Conservation (phyloP, 495 filamentous ascomycete genomes). For the Hypoxylon lienhwacheense region DNA sequence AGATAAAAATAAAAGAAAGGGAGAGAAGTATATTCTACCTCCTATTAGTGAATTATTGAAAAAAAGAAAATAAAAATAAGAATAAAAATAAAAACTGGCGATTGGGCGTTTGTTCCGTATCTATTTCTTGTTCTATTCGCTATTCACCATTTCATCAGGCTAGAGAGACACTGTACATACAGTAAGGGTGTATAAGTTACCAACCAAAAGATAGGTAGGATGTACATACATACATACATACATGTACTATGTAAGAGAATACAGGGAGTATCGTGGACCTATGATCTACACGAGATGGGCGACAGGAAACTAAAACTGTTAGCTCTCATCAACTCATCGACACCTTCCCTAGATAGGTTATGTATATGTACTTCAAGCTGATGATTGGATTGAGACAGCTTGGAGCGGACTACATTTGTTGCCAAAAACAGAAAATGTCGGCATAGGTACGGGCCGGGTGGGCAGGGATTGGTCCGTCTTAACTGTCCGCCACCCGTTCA, state of each 20-base stretch:
- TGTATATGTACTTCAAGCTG: too few species aligned
- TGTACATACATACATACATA: too few species aligned
- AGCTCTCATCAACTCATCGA: conserved; percentile 10
- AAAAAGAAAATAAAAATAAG: not conserved
- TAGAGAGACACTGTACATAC: not conserved
- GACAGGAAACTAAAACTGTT: conserved; percentile 18
- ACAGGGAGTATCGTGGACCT: conserved; percentile 30
- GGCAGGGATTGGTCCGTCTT: not conserved
- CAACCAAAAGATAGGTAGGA: conserved; percentile 25
- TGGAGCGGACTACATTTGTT: conserved; percentile 24
- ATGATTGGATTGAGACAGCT: conserved; percentile 6
- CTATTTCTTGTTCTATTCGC: conserved; percentile 1
- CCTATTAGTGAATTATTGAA: too few species aligned
- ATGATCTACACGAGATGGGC: conserved; percentile 28
- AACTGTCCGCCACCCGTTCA: not conserved
- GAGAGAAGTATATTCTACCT: too few species aligned
- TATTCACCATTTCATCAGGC: conserved; percentile 13
- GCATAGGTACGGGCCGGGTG: conserved; percentile 23
- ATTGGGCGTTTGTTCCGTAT: conserved; percentile 28
- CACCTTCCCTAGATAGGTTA: too few species aligned
- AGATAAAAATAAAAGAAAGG: conserved; percentile 10
- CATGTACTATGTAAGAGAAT: too few species aligned
- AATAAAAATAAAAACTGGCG: conserved; percentile 13
- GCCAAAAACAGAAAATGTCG: conserved; percentile 30
- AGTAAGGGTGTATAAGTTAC: conserved; percentile 32